Conservation (phyloP, 441 rosid species). For the Populus hybrid region DNA sequence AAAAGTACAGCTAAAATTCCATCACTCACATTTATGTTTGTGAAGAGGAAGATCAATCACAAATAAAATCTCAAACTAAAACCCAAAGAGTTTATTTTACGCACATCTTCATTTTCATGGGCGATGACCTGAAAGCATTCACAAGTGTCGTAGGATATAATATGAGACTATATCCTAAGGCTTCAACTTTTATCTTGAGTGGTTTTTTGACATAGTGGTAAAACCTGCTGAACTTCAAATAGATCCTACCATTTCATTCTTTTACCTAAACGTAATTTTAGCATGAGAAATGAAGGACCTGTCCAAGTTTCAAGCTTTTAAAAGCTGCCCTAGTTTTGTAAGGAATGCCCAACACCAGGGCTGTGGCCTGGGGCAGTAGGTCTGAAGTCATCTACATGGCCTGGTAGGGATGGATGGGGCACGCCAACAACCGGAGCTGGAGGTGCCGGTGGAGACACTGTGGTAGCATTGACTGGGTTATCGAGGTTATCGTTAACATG, state of each 20-base stretch:
- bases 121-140: background rate
- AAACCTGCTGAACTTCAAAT: background rate
- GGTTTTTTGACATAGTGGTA: background rate
- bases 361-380: slow-evolving; percentile 3
- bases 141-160: background rate
- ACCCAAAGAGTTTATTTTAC: background rate
- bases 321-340: background rate
- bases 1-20: background rate
- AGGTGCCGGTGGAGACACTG: background rate
- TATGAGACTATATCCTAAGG: background rate
- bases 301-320: background rate
- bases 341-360: slow-evolving; percentile 11
- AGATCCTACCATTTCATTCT: background rate
- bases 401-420: background rate
- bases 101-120: background rate
- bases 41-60: background rate
- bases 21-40: background rate
- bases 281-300: background rate
- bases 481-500: background rate
- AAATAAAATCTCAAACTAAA: background rate
- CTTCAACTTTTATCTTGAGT: background rate
- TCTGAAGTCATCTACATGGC: slow-evolving; percentile 2
- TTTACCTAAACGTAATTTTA: too few species aligned
- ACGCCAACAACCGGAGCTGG: background rate
- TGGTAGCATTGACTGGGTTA: background rate